Base-by-base conservation (phyloP, 805 yeast species). In the Kazachstania africana region DNA sequence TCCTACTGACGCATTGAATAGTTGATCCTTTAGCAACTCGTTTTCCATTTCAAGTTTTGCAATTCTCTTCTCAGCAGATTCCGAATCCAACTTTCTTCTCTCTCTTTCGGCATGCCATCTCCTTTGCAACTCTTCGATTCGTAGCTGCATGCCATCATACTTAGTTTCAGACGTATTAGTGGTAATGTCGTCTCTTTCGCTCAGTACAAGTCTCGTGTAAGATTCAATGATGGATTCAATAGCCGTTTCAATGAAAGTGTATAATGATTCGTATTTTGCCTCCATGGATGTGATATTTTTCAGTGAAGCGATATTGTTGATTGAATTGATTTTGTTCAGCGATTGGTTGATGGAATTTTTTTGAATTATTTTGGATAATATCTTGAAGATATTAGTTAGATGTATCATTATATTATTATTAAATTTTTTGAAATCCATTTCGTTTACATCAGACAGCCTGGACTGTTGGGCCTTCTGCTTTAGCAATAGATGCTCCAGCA, bases 51-150 rank as follows among this genome's bases (percentile, higher is more conserved):
- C 83, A 21, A 78, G 46, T 33, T 70, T 74, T 13, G 50, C 46
- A 4, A 77, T 61, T 27, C 78, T 54, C 27, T 55, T 51, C 29
- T 65, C 62, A 2, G 79, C 71, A 23, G 76, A 75, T 23, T 63
- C 63, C 32, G 65, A 63, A 41, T 79, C 87, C 34, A 73, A 62
- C 14, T 69, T 68, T 19, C 85, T 55, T 13, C 79, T 69, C 49
- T 79, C 91, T 37, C 84, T 60, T 39, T 80, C 87, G 5, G 74
- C 63, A 43, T 75, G 73, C 78, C 82, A 76, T 44, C 77, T 63
- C 38, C 62, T 70, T 25, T 72, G 70, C 26, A 80, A 50, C 40
- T 76, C 84, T 16, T 72, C 75, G 12, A 78, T 57, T 33, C 84
- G 60, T 28, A 74, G 42, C 34, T 60, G 62, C 28, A 65, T 51